These are phyloP conservation scores for Ophiocordyceps camponoti-saundersi DNA, from an alignment of 2,329 filamentous ascomycete species.

Conservation along the genomic window DNA sequence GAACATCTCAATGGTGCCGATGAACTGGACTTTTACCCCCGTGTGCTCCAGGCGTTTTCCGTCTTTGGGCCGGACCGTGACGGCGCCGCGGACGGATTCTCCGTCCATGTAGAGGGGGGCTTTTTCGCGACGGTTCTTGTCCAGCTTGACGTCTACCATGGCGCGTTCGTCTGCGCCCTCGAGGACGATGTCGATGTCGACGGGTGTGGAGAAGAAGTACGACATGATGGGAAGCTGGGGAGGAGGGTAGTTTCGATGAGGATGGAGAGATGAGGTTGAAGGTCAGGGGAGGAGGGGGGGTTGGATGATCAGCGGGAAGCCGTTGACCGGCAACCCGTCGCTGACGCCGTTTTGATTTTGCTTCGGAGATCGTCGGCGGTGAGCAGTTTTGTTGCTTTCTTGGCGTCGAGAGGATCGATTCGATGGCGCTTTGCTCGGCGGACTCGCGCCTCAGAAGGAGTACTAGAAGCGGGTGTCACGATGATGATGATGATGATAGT, in stretches of 20 bases:
- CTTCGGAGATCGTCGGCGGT: too few relatives aligned
- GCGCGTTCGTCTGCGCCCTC: slow-evolving; percentile 87
- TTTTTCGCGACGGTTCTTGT: slow-evolving; percentile 95
- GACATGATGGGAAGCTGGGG: slow-evolving; percentile 45
- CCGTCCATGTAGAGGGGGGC: slow-evolving; percentile 95
- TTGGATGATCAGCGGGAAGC: too few relatives aligned
- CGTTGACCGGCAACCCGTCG: background rate
- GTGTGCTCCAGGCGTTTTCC: slow-evolving; percentile 96
- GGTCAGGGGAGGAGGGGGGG: background rate
- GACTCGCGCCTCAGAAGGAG: background rate
- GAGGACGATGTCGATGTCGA: slow-evolving; percentile 97
- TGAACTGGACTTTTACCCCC: slow-evolving; percentile 98
- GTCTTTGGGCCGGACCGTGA: slow-evolving; percentile 92
- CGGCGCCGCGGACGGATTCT: slow-evolving; percentile 91
- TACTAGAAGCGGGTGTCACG: background rate
- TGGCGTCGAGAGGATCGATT: too few relatives aligned
- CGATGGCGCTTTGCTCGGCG: background rate
- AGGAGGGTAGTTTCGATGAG: background rate
- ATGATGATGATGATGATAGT: background rate
- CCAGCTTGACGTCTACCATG: slow-evolving; percentile 94
- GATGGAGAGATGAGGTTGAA: background rate
- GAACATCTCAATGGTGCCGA: slow-evolving; percentile 99
- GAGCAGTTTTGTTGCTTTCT: too few relatives aligned
- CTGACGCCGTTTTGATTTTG: too few relatives aligned
- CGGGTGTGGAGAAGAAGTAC: slow-evolving; percentile 93